Evolutionary conservation across 352 stramenopile genomes (phyloP).

Genomic region (Phytophthora palmivora): DNA sequence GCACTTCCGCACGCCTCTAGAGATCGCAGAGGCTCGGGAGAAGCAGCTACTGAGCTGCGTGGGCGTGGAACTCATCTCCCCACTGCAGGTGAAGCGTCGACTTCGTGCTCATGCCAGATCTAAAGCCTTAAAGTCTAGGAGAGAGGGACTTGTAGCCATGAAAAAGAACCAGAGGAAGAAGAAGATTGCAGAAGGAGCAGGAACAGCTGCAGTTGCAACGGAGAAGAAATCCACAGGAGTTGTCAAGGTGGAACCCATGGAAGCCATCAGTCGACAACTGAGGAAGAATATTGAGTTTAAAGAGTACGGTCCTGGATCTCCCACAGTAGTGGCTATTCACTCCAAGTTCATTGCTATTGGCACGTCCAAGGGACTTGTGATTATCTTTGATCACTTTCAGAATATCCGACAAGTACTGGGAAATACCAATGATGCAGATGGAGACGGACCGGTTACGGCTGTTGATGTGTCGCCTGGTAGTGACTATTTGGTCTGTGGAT

Average conservation of each 20-base stretch:
- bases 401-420: conserved; percentile 92
- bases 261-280: conserved; percentile 89
- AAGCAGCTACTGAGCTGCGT: conserved; percentile 85
- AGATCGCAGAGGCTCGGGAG: conserved; percentile 84
- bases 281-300: conserved; percentile 93
- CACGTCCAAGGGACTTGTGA: conserved; percentile 93
- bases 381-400: conserved; percentile 98
- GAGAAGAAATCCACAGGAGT: conserved; percentile 78
- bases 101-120: conserved; percentile 67
- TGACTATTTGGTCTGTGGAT: conserved; percentile 94
- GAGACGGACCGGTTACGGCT: conserved; percentile 83
- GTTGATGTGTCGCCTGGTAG: conserved; percentile 89
- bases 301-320: conserved; percentile 89
- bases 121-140: conserved; percentile 56
- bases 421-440: conserved; percentile 79
- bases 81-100: conserved; percentile 83
- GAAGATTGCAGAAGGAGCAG: conserved; percentile 46
- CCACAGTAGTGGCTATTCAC: conserved; percentile 94
- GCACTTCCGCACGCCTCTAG: conserved; percentile 68
- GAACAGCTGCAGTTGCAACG: conserved; percentile 19
- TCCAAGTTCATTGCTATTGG: conserved; percentile 98
- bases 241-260: conserved; percentile 91
- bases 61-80: conserved; percentile 83
- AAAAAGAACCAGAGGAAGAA: conserved; percentile 65
- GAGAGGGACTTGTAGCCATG: conserved; percentile 34